Conservation (phyloP, 2,329 filamentous ascomycete genomes). For the Fusarium nurragi region DNA sequence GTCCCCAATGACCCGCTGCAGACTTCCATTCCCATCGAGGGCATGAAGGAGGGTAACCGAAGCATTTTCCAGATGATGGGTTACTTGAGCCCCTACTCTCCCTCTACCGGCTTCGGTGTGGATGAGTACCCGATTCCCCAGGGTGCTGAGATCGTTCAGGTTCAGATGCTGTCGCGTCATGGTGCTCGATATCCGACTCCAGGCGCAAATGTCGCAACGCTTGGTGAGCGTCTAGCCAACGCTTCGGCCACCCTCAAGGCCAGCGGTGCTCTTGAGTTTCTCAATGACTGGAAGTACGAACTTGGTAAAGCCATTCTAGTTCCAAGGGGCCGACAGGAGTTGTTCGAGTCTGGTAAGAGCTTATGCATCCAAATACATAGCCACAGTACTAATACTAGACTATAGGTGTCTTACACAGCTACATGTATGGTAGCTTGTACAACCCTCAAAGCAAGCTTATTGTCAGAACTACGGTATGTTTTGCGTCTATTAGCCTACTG, state of each 20-base stretch:
- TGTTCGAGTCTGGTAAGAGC: slow-evolving; percentile 68
- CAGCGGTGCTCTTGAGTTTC: slow-evolving; percentile 68
- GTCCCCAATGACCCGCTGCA: slow-evolving; percentile 76
- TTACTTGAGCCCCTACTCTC: slow-evolving; percentile 72
- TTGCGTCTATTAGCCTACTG: too few relatives aligned
- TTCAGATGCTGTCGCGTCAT: slow-evolving; percentile 78
- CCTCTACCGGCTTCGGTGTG: slow-evolving; percentile 78
- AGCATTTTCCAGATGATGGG: slow-evolving; percentile 79
- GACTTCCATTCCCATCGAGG: slow-evolving; percentile 73
- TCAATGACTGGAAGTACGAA: slow-evolving; percentile 74
- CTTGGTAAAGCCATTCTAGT: slow-evolving; percentile 78
- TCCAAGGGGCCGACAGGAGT: slow-evolving; percentile 75
- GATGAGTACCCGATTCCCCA: slow-evolving; percentile 74
- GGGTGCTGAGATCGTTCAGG: slow-evolving; percentile 73
- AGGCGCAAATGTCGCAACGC: slow-evolving; percentile 62
- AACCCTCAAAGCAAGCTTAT: slow-evolving; percentile 78
- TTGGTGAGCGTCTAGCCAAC: slow-evolving; percentile 67
- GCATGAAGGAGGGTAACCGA: slow-evolving; percentile 63
- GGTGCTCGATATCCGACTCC: slow-evolving; percentile 77
- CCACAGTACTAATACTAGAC: not conserved
- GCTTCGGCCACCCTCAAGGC: slow-evolving; percentile 63
- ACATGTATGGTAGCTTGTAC: slow-evolving; percentile 76
- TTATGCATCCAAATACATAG: not conserved
- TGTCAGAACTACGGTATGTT: slow-evolving; percentile 70
- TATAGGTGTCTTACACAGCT: slow-evolving; percentile 72